Conservation (phyloP, 331 rosid genomes). For the Ulmus americana region DNA sequence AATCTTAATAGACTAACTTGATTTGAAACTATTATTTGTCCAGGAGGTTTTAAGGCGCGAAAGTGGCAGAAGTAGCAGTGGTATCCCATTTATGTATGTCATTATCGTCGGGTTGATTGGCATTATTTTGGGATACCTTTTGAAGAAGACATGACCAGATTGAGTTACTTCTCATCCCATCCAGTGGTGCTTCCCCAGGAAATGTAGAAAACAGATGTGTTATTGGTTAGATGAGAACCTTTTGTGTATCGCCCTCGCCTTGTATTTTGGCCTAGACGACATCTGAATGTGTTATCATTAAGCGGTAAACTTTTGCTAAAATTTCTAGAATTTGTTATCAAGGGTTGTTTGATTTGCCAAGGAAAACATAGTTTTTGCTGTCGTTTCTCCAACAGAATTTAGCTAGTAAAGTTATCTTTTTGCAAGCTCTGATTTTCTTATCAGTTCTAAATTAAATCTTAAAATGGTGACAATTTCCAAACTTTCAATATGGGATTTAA, state of each 20-base stretch:
- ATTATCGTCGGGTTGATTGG: slow-evolving; percentile 61
- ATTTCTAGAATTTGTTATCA: slow-evolving; percentile 20
- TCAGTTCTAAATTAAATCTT: too few relatives aligned
- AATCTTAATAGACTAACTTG: background rate
- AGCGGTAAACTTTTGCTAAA: slow-evolving; percentile 17
- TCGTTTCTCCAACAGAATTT: too few relatives aligned
- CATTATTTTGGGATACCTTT: slow-evolving; percentile 62
- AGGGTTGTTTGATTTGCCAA: slow-evolving; percentile 14
- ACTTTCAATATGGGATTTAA: background rate
- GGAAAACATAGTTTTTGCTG: background rate
- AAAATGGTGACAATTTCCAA: background rate
- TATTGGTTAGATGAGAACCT: slow-evolving; percentile 25
- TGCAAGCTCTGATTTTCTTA: too few relatives aligned
- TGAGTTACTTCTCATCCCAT: slow-evolving; percentile 7
- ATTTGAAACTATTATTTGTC: slow-evolving; percentile 6
- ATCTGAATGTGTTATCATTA: slow-evolving; percentile 27
- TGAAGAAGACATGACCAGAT: slow-evolving; percentile 60
- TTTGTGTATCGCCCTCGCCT: slow-evolving; percentile 15
- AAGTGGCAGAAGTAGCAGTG: slow-evolving; percentile 28
- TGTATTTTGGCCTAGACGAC: slow-evolving; percentile 29
- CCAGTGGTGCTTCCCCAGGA: slow-evolving; percentile 2
- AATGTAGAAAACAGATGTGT: slow-evolving; percentile 43
- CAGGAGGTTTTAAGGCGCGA: slow-evolving; percentile 67
- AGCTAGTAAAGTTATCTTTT: too few relatives aligned
- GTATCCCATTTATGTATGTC: slow-evolving; percentile 55